Evolutionary conservation across 2,329 filamentous ascomycete species (phyloP), one percentile per base, ranked within the genome.

Genomic region (Fusarium sp.): DNA sequence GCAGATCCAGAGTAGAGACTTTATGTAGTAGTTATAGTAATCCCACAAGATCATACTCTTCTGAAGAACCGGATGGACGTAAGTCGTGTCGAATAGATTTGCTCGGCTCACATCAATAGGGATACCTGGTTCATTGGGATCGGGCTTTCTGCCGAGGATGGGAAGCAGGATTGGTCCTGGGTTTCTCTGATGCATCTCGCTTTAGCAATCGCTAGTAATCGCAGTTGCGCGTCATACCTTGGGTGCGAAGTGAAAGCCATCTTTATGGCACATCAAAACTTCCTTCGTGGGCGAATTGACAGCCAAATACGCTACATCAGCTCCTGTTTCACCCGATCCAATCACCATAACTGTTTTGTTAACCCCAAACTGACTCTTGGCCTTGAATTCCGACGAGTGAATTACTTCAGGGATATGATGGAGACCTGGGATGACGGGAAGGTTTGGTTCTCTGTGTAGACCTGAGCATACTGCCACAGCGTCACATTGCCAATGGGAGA

Each of bases 361-460:
- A 0, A 20, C 13, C 3, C 40, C 40, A 14, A 59, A 59, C 3
- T 54, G 48, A 8, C 14, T 45, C 11, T n/a, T 58, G 3, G 40
- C 4, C 22, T 58, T 58, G 22, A 54, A 58, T 0, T 44, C 8
- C 1, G 48, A 58, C 0, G 56, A 58, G 25, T 85, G 83, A n/a
- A 83, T 71, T 0, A 82, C 75, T 18, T 47, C 20, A 1, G 57
- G 32, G 3, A 67, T 41, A 6, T 68, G 13, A 3, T 55, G 29
- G 0, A 68, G 46, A 1, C 65, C 65, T 7, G 62, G 44, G 7
- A 68, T 51, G 3, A 2, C 7, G 1, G 65, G 57, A 4, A 67
- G 13, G 10, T 68, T 57, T 9, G 65, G 57, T 27, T 67, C 65
- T 22, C 53, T 46, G 16, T 68, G 65, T 4, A 68, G 20, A 0